Base-by-base conservation (phyloP, 1,139 yeast genomes). In the Kurtzmaniella quercitrusa region DNA sequence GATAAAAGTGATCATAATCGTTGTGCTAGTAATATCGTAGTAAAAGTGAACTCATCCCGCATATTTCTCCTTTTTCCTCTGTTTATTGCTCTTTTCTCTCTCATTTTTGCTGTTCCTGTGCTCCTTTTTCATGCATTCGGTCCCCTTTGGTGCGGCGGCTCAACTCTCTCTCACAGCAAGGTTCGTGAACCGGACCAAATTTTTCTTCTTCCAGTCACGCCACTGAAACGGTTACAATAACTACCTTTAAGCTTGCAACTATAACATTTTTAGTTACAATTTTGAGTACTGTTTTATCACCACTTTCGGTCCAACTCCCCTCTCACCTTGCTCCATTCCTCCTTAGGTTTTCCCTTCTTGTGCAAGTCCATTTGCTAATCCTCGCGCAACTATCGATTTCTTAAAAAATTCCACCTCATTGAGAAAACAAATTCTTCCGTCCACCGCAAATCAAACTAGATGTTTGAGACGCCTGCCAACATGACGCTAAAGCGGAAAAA, bases 401-500 rank as follows among this genome's bases (percentile, higher is more conserved):
- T 10, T 5, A 27, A n/a, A 27, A 27, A 27, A 23, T 23, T 27
- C n/a, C 12, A 10, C 14, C 31, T 27, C 31, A 27, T 27, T 27
- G 31, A 27, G 31, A 27, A 27, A 27, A 27, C 31, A 27, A 27
- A 27, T 6, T 11, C 31, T 27, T 27, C n/a, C 31, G 31, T 12
- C 36, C 36, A 14, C 15, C 12, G 23, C 15, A 8, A 34, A 18
- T 12, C 27, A 34, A 31, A 25, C 43, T n/a, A 27, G 25, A 60
- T 59, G 63, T 56, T 55, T 21, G 38, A 59, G 11, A 55, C 48
- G 23, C 23, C 23, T 41, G 52, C 44, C 37, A 57, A 52, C 46
- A 65, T 60, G 46, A 71, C 77, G 66, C 69, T 82, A 58, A 85
- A 85, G 59, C 75, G 94, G 48, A 84, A 84, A 68, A 84, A 81